Evolutionary conservation across 805 yeast species (phyloP).

Genomic region (Hanseniaspora nectarophila): DNA sequence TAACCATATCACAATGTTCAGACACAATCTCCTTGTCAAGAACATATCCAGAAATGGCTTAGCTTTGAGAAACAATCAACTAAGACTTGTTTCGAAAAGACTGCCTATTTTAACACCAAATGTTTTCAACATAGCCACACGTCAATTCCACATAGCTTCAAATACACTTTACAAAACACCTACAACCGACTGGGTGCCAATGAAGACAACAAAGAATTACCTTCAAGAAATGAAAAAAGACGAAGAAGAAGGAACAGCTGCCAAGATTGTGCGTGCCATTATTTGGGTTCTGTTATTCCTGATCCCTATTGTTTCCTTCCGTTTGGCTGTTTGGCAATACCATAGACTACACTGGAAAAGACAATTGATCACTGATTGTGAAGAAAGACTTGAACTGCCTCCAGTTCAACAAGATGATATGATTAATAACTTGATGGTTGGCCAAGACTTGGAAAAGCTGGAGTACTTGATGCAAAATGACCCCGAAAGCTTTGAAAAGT

Average conservation of each 20-base stretch:
- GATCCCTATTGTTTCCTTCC: constrained; percentile 80
- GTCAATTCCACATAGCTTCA: neutral
- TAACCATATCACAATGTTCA: neutral
- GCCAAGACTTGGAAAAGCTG: neutral
- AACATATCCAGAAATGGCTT: neutral
- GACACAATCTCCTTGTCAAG: neutral
- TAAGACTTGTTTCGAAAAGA: neutral
- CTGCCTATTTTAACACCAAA: neutral
- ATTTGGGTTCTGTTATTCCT: constrained; percentile 37
- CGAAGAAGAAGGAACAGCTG: constrained; percentile 26
- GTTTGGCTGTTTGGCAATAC: constrained; percentile 88
- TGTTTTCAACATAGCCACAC: neutral
- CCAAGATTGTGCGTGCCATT: constrained; percentile 22
- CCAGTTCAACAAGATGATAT: constrained; percentile 6
- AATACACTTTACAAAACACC: neutral
- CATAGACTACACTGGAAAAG: constrained; percentile 79
- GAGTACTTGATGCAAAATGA: constrained; percentile 1
- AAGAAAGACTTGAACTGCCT: constrained; percentile 70
- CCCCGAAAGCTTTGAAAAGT: constrained; percentile 25
- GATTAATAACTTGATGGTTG: neutral
- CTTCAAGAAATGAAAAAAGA: constrained; percentile 60
- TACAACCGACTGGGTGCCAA: constrained; percentile 22
- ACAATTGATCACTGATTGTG: constrained; percentile 66
- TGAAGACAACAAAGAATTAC: constrained; percentile 61
- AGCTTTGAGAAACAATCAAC: neutral